Base-by-base conservation (phyloP, 1,284 basidiomycete genomes). In the Prillingera fragicola region DNA sequence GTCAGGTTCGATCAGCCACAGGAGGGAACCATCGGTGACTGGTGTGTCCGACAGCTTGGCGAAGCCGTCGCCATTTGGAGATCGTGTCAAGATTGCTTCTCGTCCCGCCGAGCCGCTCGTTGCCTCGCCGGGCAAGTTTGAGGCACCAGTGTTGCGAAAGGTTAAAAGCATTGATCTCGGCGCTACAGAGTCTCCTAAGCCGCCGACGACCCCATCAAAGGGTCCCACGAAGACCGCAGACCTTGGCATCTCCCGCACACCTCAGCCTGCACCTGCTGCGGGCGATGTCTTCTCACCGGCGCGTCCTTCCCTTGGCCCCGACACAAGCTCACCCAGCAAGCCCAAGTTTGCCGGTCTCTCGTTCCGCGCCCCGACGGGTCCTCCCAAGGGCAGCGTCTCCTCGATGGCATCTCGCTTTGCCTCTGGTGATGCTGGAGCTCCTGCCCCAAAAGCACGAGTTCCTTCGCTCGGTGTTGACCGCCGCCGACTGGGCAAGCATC, bases 401-500 rank as follows among this genome's bases (percentile, higher is more conserved):
- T 37, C 48, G 5, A 33, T 50, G 25, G 52, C 52, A 4, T 39
- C 39, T n/a, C 52, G 52, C 4, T 54, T 44, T 15, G 38, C 49
- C 0, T 35, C 50, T 3, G 41, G 35, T 8, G 42, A 45, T 8
- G 33, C 19, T 2, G 19, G 14, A 22, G 41, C 26, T 9, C 36
- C 45, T 13, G 28, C 41, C 5, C 46, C 52, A 0, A 41, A 43
- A 0, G 36, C 28, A 3, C 50, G 50, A 9, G 36, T 46, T 17
- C 46, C 50, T 1, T 52, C 50, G 8, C 27, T 48, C 31, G 33
- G 46, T 24, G 41, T 56, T 8, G 70, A 72, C 44, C 43, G 59
- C 9, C 55, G 70, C n/a, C 54, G 60, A 5, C 59, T 73, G 5
- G 71, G 71, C 18, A 56, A 66, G 34, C 71, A 73, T 55, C 40